Evolutionary conservation across 352 stramenopile genomes (phyloP), one percentile per base, ranked within the genome.

Genomic region (Globisporangium echinulatum): DNA sequence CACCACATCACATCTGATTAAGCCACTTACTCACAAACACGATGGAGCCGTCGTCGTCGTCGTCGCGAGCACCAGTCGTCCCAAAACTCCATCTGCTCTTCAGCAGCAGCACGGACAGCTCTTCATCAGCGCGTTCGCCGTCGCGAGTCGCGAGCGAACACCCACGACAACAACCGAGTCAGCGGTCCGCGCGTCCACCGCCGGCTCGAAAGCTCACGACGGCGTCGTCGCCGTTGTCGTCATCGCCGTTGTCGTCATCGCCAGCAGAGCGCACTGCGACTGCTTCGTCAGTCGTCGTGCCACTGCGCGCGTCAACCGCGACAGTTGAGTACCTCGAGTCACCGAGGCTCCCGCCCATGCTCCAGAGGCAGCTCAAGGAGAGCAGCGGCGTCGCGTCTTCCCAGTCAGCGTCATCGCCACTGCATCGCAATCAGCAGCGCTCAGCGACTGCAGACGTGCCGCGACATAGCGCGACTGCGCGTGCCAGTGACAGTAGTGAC

Each of bases 241-340:
- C 59, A 0, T 56, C 48, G 7, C 19, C 49, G 36, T 47, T 25
- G 19, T 25, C 49, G 15, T 52, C 59, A 0, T 56, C 48, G 7
- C 19, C 49, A 7, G 54, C 40, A 0, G 51, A 55, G 6, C 15
- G 10, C 17, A 8, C 37, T 13, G 15, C 51, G 8, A 36, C 14
- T 7, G 51, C 6, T 19, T 33, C 25, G 25, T 33, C 25, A 33
- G 51, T 55, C 4, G 59, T 56, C 11, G 56, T 78, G 14, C 54
- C 67, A 15, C 56, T 71, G 38, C 71, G 73, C 7, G 58, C 77
- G 7, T 78, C 62, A 25, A 67, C 49, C 5, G 62, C 73, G 6
- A 74, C 69, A 0, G 47, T 78, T 37, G 63, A 68, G 19, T 71
- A 63, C 44, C 43, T 82, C 19, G 73, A 82, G 44, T 63, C 73